phyloP scores from a whole-genome alignment of 2,329 filamentous ascomycete genomes.

The Chrysoporthe puriensis region DNA sequence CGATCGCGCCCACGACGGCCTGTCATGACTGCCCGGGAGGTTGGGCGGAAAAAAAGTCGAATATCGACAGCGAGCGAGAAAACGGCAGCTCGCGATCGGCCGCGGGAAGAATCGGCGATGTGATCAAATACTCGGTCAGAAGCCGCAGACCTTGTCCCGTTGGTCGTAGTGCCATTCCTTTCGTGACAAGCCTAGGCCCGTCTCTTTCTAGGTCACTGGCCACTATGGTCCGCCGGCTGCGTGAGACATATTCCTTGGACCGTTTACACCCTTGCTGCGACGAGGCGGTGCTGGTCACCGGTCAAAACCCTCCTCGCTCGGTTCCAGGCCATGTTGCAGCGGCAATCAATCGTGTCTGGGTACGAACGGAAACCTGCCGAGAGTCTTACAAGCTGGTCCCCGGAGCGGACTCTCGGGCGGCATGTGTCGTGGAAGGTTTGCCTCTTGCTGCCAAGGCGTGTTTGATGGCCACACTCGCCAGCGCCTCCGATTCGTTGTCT shows the following conservation, averaged over 20 bases:
- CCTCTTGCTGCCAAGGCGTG: neutral
- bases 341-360: neutral
- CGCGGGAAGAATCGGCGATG: constrained; percentile 6
- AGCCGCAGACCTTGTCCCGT: neutral
- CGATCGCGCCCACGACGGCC: too few relatives aligned
- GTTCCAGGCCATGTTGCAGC: neutral
- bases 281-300: constrained; percentile 1
- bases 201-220: neutral
- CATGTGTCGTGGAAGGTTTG: neutral
- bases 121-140: neutral
- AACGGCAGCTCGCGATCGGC: neutral
- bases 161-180: neutral
- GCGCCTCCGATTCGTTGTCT: neutral
- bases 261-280: constrained; percentile 11
- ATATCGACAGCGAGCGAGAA: neutral
- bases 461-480: neutral
- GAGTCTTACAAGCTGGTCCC: neutral
- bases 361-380: neutral
- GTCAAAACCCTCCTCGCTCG: neutral
- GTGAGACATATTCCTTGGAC: neutral
- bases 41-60: neutral
- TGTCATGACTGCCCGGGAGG: too few relatives aligned
- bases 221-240: neutral
- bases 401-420: neutral
- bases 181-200: neutral